Evolutionary conservation across 164 flowering plant genomes (phyloP).

Genomic region (Brasenia schreberi): DNA sequence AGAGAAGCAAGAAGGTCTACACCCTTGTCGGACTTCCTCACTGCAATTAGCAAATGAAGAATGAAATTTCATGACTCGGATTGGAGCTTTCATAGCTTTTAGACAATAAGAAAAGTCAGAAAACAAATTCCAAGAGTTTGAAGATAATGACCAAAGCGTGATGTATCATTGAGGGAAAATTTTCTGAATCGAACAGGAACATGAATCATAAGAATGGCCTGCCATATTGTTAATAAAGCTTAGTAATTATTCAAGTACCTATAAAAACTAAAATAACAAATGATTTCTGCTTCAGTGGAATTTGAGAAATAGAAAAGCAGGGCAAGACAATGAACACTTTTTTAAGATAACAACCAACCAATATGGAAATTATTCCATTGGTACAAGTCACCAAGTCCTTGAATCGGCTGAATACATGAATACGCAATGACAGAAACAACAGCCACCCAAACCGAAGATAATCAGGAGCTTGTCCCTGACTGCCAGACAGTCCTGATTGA

Average conservation of each 20-base stretch:
- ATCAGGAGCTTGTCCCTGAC: conserved; percentile 27
- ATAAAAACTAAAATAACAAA: too few species aligned
- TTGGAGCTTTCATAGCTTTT: too few species aligned
- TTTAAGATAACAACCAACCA: conserved; percentile 44
- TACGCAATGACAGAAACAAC: conserved; percentile 80
- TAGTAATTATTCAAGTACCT: background rate
- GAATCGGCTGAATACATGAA: conserved; percentile 74
- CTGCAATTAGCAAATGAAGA: conserved; percentile 22
- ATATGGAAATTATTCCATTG: conserved; percentile 69
- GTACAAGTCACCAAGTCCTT: conserved; percentile 91
- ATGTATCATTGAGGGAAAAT: conserved; percentile 35
- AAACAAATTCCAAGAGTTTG: background rate
- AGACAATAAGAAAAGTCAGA: background rate
- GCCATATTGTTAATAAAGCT: conserved; percentile 10
- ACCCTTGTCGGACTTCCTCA: conserved; percentile 45
- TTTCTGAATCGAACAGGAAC: conserved; percentile 69
- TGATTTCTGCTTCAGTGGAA: too few species aligned
- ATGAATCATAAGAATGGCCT: conserved; percentile 87
- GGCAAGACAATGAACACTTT: too few species aligned
- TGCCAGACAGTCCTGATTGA: conserved; percentile 13
- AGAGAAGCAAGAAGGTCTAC: conserved; percentile 80
- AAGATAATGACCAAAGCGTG: conserved; percentile 48
- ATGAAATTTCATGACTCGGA: background rate
- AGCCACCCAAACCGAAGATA: conserved; percentile 95
- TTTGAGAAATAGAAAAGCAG: too few species aligned